phyloP scores from a whole-genome alignment of 306 rosid genomes.

The Calophaca sinica region DNA sequence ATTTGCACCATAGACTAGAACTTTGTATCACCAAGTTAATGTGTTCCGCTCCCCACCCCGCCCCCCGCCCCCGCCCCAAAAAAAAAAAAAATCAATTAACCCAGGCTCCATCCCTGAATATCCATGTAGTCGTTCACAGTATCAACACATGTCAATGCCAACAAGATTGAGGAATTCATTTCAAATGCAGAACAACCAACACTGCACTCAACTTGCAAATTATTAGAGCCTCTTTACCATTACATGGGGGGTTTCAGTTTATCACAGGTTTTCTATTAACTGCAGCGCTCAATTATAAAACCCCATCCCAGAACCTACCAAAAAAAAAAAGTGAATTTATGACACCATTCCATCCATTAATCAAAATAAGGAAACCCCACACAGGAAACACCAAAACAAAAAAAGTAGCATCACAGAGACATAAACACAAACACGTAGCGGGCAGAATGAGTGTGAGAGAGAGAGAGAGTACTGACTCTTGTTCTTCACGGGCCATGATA shows the following conservation, averaged over 20 bases:
- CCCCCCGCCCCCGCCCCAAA: too few species aligned
- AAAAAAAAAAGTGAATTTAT: not conserved
- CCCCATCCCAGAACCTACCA: not conserved
- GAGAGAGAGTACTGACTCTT: conserved; percentile 64
- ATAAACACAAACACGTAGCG: conserved; percentile 31
- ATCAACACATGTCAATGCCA: not conserved
- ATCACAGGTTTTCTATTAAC: not conserved
- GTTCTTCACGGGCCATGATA: conserved; percentile 75
- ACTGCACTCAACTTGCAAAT: conserved; percentile 2
- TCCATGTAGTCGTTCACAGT: not conserved
- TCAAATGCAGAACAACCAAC: not conserved
- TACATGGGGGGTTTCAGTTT: not conserved
- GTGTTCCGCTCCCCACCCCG: too few species aligned
- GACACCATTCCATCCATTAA: conserved; percentile 6
- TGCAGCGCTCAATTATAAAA: not conserved
- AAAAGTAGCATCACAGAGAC: not conserved
- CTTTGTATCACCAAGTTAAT: too few species aligned
- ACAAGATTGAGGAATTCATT: not conserved
- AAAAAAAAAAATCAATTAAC: too few species aligned
- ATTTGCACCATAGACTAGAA: too few species aligned
- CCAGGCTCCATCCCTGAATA: too few species aligned
- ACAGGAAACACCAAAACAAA: not conserved
- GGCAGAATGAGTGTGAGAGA: conserved; percentile 6
- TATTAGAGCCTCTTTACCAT: not conserved
- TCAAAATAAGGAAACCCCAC: not conserved